A percentile compares a stretch with the other conserved stretches of the same genome.
Evolutionary conservation across 129 eudicot genomes (phyloP).

Genomic region (Escallonia rubra): DNA sequence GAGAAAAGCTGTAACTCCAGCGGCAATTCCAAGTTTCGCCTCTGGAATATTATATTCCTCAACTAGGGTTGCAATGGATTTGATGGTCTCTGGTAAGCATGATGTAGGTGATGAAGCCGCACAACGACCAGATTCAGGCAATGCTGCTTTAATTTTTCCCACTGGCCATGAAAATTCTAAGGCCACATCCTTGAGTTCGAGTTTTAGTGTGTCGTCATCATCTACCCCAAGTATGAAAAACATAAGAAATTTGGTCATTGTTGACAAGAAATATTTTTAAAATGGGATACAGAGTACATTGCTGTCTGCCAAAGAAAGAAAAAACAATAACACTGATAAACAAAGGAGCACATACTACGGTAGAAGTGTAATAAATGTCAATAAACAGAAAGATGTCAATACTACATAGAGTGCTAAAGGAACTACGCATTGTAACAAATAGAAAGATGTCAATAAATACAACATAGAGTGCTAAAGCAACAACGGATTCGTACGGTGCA

Average conservation of each 20-base stretch:
- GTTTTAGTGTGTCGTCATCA: constrained; percentile 59
- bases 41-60: constrained; percentile 80
- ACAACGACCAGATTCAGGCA: constrained; percentile 38
- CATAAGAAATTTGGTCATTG: not conserved
- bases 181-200: constrained; percentile 73
- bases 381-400: no score
- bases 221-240: constrained; percentile 23
- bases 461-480: no score
- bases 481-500: no score
- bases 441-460: no score
- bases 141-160: constrained; percentile 54
- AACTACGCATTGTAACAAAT: no score
- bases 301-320: no score
- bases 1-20: constrained; percentile 86
- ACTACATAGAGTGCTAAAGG: no score
- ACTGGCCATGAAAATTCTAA: constrained; percentile 83
- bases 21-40: constrained; percentile 61
- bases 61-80: constrained; percentile 48
- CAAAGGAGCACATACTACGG: no score
- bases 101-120: constrained; percentile 59
- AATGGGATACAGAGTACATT: no score
- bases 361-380: no score
- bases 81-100: constrained; percentile 59
- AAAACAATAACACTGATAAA: no score
- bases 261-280: no score